phyloP scores from a whole-genome alignment of 805 yeast genomes.

The Wickerhamomyces bisporus region DNA sequence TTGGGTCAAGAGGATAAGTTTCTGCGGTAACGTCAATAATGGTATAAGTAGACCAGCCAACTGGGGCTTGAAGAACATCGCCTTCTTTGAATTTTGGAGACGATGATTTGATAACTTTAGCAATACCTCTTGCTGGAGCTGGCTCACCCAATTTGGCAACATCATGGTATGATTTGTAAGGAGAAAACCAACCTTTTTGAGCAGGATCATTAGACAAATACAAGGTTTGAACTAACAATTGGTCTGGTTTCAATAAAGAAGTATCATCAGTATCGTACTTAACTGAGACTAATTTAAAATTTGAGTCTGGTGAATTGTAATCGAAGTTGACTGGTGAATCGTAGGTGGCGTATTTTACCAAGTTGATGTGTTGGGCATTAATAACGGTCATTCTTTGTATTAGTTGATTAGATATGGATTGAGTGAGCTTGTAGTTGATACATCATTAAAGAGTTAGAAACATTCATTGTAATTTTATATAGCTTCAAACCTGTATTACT shows the following conservation, averaged over 20 bases:
- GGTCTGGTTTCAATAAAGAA: constrained; percentile 29
- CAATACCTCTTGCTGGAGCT: constrained; percentile 47
- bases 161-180: constrained; percentile 26
- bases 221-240: constrained; percentile 39
- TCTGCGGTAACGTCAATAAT: constrained; percentile 24
- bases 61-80: constrained; percentile 33
- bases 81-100: constrained; percentile 36
- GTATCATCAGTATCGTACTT: constrained; percentile 18
- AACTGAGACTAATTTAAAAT: constrained; percentile 24
- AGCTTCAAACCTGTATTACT: too few species aligned
- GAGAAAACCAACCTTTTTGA: constrained; percentile 50
- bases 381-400: constrained; percentile 13
- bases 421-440: too few species aligned
- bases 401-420: too few species aligned
- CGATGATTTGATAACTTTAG: constrained; percentile 43
- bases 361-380: constrained; percentile 27
- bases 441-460: too few species aligned
- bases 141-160: constrained; percentile 36
- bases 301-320: constrained; percentile 20
- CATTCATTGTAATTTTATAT: too few species aligned
- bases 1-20: constrained; percentile 11
- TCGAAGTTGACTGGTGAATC: constrained; percentile 24
- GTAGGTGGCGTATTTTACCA: constrained; percentile 24
- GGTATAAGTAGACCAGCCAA: constrained; percentile 46
- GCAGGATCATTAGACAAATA: constrained; percentile 58